phyloP scores from a whole-genome alignment of 768 basidiomycete species.

The Russula sp. region DNA sequence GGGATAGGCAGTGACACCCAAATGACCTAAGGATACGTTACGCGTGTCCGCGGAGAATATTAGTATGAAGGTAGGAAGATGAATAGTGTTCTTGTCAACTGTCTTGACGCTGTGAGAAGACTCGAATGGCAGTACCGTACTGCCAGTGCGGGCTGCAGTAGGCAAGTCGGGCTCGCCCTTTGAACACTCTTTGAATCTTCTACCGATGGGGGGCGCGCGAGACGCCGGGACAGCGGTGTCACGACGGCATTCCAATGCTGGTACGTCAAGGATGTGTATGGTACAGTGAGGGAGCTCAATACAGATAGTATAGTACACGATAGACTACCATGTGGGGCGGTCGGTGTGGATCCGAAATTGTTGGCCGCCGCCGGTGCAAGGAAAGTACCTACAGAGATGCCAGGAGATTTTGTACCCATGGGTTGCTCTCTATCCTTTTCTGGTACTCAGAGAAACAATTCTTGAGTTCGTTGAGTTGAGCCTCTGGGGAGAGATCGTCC shows the following conservation, averaged over 20 bases:
- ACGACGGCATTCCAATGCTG: not conserved
- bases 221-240: not conserved
- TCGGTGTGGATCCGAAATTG: not conserved
- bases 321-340: not conserved
- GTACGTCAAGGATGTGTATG: not conserved
- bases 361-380: not conserved
- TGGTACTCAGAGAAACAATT: slow-evolving; percentile 59
- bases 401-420: slow-evolving; percentile 68
- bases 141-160: not conserved
- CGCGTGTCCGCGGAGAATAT: not conserved
- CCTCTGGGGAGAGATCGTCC: slow-evolving; percentile 35
- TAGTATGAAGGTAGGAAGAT: not conserved
- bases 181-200: not conserved
- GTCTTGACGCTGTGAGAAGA: not conserved
- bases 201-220: not conserved
- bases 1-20: not conserved
- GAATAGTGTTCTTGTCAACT: not conserved
- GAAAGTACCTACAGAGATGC: slow-evolving; percentile 31
- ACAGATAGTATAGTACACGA: slow-evolving; percentile 1
- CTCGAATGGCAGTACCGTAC: not conserved
- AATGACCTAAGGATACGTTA: not conserved
- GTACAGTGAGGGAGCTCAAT: not conserved
- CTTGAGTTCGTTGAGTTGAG: slow-evolving; percentile 44
- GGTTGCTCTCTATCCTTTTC: slow-evolving; percentile 66
- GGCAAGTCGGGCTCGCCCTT: not conserved